Base-by-base conservation (phyloP, 2,329 filamentous ascomycete species). In the Aspergillus felis region DNA sequence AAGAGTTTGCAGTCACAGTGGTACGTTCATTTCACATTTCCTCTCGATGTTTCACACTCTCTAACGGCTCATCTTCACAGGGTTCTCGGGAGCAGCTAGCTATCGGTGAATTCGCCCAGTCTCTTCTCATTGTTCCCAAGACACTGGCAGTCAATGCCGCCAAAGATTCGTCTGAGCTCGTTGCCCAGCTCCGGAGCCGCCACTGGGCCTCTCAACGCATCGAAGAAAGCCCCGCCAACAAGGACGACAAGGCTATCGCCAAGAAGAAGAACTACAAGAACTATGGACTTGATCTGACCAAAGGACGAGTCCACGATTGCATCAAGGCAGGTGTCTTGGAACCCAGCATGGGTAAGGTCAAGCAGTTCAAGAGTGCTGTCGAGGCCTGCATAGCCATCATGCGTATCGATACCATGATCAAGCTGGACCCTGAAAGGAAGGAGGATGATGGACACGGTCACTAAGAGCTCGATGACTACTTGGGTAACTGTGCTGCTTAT, bases 331-430 rank as follows among this genome's bases (percentile, higher is more conserved):
- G 94, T 71, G 92, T 99, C 61, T 77, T 99, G 71, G 94, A 99
- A 81, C 94, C 94, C 32, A 96, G 90, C 78, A 92, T 99, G 82
- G 97, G 93, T 84, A 99, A 99, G 84, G 85, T 99, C 66, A 89
- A 93, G 78, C 94, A 97, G 82, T 82, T 99, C 72, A 99, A 99
- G 88, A 95, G 90, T 78, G 94, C 94, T 28, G 94, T 99, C 51
- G 94, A 99, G 80, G 94, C 94, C 55, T 97, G 94, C 77, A 96
- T 99, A 77, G 90, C 92, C 72, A 97, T 99, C 75, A 97, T 99
- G 94, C 86, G 94, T 71, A 99, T 99, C 74, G 94, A 99, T 81
- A 97, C 94, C 64, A 83, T 99, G 78, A 97, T 99, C 79, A 96
- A 96, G 82, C 81, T 99, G 76, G 94, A 99, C 82, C 92, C 92